Conservation (phyloP, 768 basidiomycete species). For the Coprinellus micaceus region DNA sequence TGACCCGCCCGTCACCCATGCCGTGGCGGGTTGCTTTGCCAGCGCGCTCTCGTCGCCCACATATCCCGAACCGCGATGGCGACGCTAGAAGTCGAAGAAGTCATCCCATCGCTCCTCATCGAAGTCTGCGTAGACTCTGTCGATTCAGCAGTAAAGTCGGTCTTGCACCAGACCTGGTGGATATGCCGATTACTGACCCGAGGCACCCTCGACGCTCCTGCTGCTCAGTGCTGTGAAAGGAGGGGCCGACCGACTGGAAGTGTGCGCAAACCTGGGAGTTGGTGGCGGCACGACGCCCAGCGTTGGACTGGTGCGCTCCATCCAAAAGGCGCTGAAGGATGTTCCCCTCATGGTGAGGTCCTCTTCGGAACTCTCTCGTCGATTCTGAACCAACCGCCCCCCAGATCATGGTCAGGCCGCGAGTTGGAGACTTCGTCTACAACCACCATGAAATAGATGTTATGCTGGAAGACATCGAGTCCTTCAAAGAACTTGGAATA, state of each 20-base stretch:
- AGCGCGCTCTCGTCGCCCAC: background rate
- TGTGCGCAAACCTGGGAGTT: conserved; percentile 63
- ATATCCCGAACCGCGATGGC: background rate
- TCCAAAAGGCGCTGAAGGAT: conserved; percentile 45
- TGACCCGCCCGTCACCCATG: background rate
- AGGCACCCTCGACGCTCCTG: conserved; percentile 7
- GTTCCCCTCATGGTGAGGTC: conserved; percentile 64
- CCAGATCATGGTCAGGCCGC: conserved; percentile 78
- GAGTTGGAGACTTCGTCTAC: conserved; percentile 78
- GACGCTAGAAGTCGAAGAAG: conserved; percentile 9
- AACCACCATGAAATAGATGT: conserved; percentile 60
- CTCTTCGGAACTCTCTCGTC: background rate
- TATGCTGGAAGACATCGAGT: conserved; percentile 69
- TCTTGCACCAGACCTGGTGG: background rate
- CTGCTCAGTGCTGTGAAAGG: conserved; percentile 58
- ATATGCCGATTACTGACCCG: background rate
- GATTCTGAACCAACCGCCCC: conserved; percentile 1
- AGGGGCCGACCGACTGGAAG: conserved; percentile 73
- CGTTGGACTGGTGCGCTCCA: conserved; percentile 62
- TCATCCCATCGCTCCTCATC: conserved; percentile 16
- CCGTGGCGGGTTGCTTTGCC: background rate
- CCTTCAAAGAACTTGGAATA: conserved; percentile 55
- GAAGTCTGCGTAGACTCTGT: conserved; percentile 27
- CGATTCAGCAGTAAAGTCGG: conserved; percentile 24
- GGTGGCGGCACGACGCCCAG: conserved; percentile 85